Evolutionary conservation across 169 alveolate species (phyloP).

Genomic region (Cryptosporidium tyzzeri): DNA sequence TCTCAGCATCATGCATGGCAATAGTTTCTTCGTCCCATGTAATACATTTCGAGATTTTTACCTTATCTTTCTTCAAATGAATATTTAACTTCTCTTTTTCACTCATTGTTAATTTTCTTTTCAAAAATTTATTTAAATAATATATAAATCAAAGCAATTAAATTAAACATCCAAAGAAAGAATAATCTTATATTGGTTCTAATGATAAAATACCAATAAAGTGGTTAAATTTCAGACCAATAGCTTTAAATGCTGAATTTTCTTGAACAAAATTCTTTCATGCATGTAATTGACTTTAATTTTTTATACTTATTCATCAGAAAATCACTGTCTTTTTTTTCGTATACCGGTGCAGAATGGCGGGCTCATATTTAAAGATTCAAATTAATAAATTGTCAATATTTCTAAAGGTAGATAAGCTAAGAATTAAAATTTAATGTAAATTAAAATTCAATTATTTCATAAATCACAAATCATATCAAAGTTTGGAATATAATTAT

Average conservation of each 20-base stretch:
- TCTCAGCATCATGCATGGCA: constrained; percentile 52
- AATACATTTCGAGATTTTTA: constrained; percentile 7
- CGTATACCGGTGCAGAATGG: background rate
- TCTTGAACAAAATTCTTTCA: background rate
- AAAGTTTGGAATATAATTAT: too few species aligned
- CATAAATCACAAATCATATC: background rate
- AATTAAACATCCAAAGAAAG: background rate
- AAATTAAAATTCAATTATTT: too few species aligned
- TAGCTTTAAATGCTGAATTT: background rate
- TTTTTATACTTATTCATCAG: background rate
- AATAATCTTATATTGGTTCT: too few species aligned
- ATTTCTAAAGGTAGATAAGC: background rate
- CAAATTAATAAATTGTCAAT: background rate
- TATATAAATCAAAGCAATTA: background rate
- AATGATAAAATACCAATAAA: background rate
- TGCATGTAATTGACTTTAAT: background rate
- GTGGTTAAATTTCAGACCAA: background rate
- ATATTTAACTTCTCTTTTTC: background rate
- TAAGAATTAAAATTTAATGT: background rate
- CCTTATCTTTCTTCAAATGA: background rate
- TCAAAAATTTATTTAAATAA: background rate
- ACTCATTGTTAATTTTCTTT: background rate
- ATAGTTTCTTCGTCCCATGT: constrained; percentile 71
- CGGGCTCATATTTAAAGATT: background rate
- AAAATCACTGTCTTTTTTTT: background rate